These are phyloP conservation scores for Moesziomyces aphidis DNA, from an alignment of 1,284 basidiomycete species.

Conservation along the genomic window DNA sequence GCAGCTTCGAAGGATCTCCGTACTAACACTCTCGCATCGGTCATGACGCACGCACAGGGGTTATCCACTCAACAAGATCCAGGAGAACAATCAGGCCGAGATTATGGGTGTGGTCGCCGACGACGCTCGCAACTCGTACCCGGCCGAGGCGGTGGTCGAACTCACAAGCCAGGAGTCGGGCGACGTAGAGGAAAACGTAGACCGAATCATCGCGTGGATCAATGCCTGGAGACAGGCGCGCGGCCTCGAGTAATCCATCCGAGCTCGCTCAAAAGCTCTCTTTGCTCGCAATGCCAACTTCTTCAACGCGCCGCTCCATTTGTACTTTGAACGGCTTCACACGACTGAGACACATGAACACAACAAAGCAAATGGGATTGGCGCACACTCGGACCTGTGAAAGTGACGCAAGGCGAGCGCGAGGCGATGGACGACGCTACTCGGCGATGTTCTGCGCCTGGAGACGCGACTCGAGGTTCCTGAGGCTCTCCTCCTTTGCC, in stretches of 20 bases:
- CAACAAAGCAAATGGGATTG: too few species aligned
- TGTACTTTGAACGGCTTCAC: too few species aligned
- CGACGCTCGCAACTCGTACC: slow-evolving; percentile 88
- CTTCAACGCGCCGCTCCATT: too few species aligned
- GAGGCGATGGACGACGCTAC: background rate
- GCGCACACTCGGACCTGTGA: too few species aligned
- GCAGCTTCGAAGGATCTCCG: background rate
- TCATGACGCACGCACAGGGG: slow-evolving; percentile 71
- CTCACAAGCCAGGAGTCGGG: slow-evolving; percentile 81
- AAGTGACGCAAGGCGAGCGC: too few species aligned
- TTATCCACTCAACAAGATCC: slow-evolving; percentile 91
- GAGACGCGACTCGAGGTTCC: slow-evolving; percentile 88
- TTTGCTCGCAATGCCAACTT: background rate
- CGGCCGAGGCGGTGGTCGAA: slow-evolving; percentile 85
- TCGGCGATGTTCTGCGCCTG: slow-evolving; percentile 72
- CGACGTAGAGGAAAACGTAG: slow-evolving; percentile 87
- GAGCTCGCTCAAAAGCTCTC: background rate
- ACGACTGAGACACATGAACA: too few species aligned
- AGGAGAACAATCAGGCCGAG: slow-evolving; percentile 98
- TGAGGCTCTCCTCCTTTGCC: slow-evolving; percentile 71
- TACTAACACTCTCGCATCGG: background rate
- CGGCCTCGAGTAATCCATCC: slow-evolving; percentile 43
- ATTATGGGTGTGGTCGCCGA: slow-evolving; percentile 94
- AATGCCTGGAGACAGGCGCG: slow-evolving; percentile 77
- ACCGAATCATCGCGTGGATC: slow-evolving; percentile 87